These are phyloP conservation scores for Pseudonitzschia multiseries DNA, from an alignment of 108 stramenopile genomes.

Conservation along the genomic window DNA sequence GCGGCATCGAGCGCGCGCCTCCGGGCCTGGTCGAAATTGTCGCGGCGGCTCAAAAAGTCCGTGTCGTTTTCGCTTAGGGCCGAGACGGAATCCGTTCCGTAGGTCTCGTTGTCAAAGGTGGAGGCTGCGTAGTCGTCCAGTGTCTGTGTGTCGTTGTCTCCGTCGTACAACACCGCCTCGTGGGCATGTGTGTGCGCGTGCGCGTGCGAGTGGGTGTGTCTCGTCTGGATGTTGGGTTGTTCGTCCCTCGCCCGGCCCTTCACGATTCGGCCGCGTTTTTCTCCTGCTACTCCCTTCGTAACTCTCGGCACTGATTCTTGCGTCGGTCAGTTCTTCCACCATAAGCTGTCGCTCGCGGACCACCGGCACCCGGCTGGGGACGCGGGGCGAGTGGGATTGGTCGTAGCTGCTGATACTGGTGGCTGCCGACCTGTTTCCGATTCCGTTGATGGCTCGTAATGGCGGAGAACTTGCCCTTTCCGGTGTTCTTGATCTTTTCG, in stretches of 20 bases:
- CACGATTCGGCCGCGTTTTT: slow-evolving; percentile 26
- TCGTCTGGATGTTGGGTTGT: not conserved
- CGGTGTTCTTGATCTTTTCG: slow-evolving; percentile 37
- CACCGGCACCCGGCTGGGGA: slow-evolving; percentile 23
- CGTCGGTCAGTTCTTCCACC: slow-evolving; percentile 46
- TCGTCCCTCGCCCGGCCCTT: slow-evolving; percentile 8
- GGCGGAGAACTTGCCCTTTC: not conserved
- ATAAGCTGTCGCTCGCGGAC: slow-evolving; percentile 42
- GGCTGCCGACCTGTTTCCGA: slow-evolving; percentile 11
- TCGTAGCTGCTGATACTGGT: slow-evolving; percentile 22
- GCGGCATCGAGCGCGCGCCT: slow-evolving; percentile 53
- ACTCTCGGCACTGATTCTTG: slow-evolving; percentile 34
- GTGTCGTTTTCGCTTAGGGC: slow-evolving; percentile 47
- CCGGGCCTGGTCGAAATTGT: slow-evolving; percentile 39
- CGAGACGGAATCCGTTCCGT: slow-evolving; percentile 45
- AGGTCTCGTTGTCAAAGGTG: slow-evolving; percentile 13
- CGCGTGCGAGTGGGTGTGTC: not conserved
- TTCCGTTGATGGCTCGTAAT: slow-evolving; percentile 31
- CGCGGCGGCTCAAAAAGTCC: slow-evolving; percentile 35
- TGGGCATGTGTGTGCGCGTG: too few relatives aligned
- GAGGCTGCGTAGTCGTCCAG: slow-evolving; percentile 14
- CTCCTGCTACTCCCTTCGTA: slow-evolving; percentile 25
- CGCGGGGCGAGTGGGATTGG: not conserved
- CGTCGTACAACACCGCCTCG: slow-evolving; percentile 14
- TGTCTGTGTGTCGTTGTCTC: slow-evolving; percentile 23